A percentile compares a stretch with the other conserved stretches of the same genome.
These are phyloP conservation scores for Fonsecaea monophora DNA, from an alignment of 2,329 filamentous ascomycete genomes.

Conservation along the genomic window DNA sequence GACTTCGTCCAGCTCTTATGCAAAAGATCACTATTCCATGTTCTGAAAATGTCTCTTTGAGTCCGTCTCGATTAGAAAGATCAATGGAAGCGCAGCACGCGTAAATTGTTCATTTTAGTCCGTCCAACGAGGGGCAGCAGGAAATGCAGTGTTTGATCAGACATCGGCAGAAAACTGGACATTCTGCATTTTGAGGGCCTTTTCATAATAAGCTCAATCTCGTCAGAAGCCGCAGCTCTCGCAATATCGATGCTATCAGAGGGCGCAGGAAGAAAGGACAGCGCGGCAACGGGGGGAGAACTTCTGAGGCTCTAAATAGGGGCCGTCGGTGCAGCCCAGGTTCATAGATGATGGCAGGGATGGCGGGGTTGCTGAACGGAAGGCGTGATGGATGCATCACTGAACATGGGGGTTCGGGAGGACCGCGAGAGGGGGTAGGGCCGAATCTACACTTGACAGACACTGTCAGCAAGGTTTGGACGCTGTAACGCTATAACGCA, in stretches of 20 bases:
- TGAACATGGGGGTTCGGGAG: not conserved
- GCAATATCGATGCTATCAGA: not conserved
- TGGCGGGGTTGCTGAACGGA: not conserved
- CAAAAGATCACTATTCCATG: not conserved
- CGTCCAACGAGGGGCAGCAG: not conserved
- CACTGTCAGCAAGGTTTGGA: not conserved
- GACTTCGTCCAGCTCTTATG: not conserved
- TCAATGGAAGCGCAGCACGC: not conserved
- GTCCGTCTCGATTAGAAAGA: not conserved
- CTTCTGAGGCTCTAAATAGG: not conserved
- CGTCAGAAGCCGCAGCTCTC: not conserved
- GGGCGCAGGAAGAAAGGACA: not conserved
- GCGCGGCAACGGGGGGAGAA: not conserved
- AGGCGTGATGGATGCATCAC: not conserved
- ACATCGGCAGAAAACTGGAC: not conserved
- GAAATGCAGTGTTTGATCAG: not conserved
- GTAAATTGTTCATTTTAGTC: not conserved
- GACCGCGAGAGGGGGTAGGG: not conserved
- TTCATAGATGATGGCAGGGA: not conserved
- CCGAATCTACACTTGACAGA: not conserved
- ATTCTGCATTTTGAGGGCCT: not conserved
- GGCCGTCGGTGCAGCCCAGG: not conserved
- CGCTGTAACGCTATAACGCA: not conserved
- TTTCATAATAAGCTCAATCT: not conserved
- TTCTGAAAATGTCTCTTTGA: not conserved